These are phyloP conservation scores for Alnus rubra DNA, from an alignment of 306 rosid genomes.

Conservation along the genomic window DNA sequence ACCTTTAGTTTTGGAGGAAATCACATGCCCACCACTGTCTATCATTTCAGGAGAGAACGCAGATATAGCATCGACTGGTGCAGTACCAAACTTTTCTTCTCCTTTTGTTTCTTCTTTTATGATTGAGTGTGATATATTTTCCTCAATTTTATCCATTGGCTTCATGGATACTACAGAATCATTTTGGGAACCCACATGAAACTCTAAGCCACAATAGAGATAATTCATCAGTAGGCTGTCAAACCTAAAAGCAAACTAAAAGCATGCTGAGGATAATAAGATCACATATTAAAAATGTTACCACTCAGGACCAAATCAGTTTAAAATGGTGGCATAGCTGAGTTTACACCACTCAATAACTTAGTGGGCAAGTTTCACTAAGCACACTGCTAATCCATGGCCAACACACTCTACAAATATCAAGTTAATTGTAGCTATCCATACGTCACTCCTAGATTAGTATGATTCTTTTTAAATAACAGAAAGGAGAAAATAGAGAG, in stretches of 20 bases:
- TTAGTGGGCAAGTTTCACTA: neutral
- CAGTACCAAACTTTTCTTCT: conserved; percentile 22
- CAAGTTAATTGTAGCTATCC: neutral
- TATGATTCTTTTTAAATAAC: neutral
- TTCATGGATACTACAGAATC: conserved; percentile 30
- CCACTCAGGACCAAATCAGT: neutral
- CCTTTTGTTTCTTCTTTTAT: conserved; percentile 29
- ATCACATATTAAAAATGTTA: neutral
- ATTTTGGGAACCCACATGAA: conserved; percentile 24
- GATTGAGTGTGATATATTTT: conserved; percentile 20
- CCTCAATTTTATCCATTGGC: conserved; percentile 25
- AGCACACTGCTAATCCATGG: neutral
- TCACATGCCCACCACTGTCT: conserved; percentile 16
- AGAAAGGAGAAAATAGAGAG: no score
- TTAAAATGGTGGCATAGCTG: neutral
- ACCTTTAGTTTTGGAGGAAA: conserved; percentile 34
- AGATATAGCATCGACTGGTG: conserved; percentile 23
- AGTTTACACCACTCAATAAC: neutral
- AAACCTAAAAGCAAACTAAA: conserved; percentile 8
- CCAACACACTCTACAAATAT: neutral
- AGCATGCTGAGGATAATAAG: conserved; percentile 8
- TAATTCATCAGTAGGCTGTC: conserved; percentile 20
- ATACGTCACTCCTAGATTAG: neutral
- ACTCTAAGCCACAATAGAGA: conserved; percentile 28
- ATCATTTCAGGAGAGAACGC: conserved; percentile 30